Conservation (phyloP, 2,329 filamentous ascomycete genomes). For the Colletotrichum liriopes region DNA sequence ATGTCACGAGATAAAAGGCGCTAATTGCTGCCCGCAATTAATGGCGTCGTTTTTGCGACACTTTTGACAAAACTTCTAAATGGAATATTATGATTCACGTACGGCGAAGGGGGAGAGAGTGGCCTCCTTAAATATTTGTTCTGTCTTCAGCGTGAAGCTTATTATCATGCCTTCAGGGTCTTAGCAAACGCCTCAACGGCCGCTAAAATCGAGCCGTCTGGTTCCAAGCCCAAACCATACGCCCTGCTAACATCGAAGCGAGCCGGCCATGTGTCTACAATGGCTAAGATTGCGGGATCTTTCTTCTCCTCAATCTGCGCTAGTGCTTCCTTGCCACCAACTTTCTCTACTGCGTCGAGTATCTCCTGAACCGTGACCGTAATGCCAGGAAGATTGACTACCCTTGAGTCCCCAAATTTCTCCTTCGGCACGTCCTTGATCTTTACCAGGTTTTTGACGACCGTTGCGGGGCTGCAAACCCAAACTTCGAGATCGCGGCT, state of each 20-base stretch:
- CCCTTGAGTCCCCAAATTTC: conserved; percentile 57
- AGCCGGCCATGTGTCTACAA: conserved; percentile 69
- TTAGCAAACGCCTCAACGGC: conserved; percentile 33
- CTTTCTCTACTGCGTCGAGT: conserved; percentile 63
- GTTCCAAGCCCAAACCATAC: conserved; percentile 64
- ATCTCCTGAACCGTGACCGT: conserved; percentile 69
- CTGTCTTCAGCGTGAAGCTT: background rate
- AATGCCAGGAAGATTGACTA: conserved; percentile 68
- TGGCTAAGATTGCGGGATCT: conserved; percentile 62
- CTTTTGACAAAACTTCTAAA: too few species aligned
- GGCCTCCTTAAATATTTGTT: background rate
- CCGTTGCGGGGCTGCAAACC: conserved; percentile 63
- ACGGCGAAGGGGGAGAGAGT: background rate
- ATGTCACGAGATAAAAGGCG: too few species aligned
- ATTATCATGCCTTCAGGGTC: conserved; percentile 20
- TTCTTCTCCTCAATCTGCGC: conserved; percentile 63
- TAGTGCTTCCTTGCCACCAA: conserved; percentile 64
- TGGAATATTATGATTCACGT: background rate
- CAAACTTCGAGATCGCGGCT: conserved; percentile 62
- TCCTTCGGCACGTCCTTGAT: conserved; percentile 59
- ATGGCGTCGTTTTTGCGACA: too few species aligned
- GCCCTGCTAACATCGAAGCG: conserved; percentile 68
- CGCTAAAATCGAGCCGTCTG: conserved; percentile 53
- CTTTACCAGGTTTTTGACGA: conserved; percentile 62
- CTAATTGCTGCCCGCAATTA: too few species aligned